These are phyloP conservation scores for Heliosperma pusillum DNA, from an alignment of 148 eudicot genomes.

Conservation along the genomic window DNA sequence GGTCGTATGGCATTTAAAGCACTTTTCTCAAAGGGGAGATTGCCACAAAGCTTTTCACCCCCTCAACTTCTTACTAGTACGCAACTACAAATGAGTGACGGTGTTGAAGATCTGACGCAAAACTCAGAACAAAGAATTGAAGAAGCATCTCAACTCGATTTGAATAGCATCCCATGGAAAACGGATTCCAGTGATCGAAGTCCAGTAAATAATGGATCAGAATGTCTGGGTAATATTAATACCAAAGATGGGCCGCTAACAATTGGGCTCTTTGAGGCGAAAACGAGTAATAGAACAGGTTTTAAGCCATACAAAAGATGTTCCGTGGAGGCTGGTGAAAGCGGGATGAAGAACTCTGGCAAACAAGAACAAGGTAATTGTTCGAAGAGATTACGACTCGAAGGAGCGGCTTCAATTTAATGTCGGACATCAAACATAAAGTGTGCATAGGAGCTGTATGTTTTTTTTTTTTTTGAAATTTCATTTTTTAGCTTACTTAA, in stretches of 20 bases:
- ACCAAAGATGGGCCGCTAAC: slow-evolving; percentile 34
- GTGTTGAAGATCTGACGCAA: slow-evolving; percentile 26
- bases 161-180: slow-evolving; percentile 44
- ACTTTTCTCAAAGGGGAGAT: slow-evolving; percentile 66
- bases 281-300: slow-evolving; percentile 63
- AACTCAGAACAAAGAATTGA: slow-evolving; percentile 29
- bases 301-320: slow-evolving; percentile 97
- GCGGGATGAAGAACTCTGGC: slow-evolving; percentile 32
- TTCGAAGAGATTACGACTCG: slow-evolving; percentile 75
- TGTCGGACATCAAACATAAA: slow-evolving; percentile 26
- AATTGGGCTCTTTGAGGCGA: slow-evolving; percentile 44
- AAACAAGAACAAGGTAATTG: slow-evolving; percentile 61
- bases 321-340: slow-evolving; percentile 70
- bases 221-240: slow-evolving; percentile 27
- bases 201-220: slow-evolving; percentile 24
- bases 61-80: slow-evolving; percentile 32
- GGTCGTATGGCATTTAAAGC: slow-evolving; percentile 85
- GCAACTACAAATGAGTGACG: no score
- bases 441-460: slow-evolving; percentile 23
- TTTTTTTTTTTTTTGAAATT: slow-evolving; percentile 19
- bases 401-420: slow-evolving; percentile 61
- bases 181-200: slow-evolving; percentile 31
- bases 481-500: slow-evolving; percentile 19
- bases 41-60: slow-evolving; percentile 92
- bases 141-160: slow-evolving; percentile 41